Evolutionary conservation across 768 basidiomycete genomes (phyloP).

Genomic region (Xerocomellus chrysenteron): DNA sequence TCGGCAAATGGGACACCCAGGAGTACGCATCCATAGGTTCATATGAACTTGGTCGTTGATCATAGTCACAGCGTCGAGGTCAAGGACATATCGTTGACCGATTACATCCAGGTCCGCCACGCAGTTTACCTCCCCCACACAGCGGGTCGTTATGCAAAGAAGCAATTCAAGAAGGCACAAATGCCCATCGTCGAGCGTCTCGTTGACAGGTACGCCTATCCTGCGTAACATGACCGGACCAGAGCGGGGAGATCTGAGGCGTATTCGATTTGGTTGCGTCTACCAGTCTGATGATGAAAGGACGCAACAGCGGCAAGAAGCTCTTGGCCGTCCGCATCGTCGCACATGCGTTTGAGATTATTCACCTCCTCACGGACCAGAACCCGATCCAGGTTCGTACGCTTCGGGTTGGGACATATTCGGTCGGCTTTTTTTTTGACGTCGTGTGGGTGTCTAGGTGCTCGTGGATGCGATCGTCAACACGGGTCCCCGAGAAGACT

Average conservation of each 20-base stretch:
- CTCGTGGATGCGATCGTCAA: slow-evolving; percentile 99
- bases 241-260: background rate
- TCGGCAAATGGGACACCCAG: slow-evolving; percentile 98
- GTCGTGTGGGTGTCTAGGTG: slow-evolving; percentile 47
- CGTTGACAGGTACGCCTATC: slow-evolving; percentile 78
- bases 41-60: slow-evolving; percentile 16
- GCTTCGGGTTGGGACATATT: too few relatives aligned
- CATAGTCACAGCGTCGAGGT: slow-evolving; percentile 77
- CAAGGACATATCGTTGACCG: slow-evolving; percentile 97
- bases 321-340: slow-evolving; percentile 85
- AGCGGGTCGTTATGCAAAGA: slow-evolving; percentile 98
- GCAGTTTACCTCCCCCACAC: slow-evolving; percentile 98
- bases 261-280: too few relatives aligned
- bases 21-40: slow-evolving; percentile 61
- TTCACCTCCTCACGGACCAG: slow-evolving; percentile 99
- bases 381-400: slow-evolving; percentile 93
- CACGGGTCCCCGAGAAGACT: slow-evolving; percentile 99
- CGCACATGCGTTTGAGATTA: slow-evolving; percentile 98
- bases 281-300: too few relatives aligned
- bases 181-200: slow-evolving; percentile 99
- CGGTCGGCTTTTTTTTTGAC: background rate
- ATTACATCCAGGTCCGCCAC: slow-evolving; percentile 99
- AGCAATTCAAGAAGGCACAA: slow-evolving; percentile 99
- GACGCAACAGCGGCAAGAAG: too few relatives aligned
- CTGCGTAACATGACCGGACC: background rate